Evolutionary conservation across 192 early-diverging fungal genomes (phyloP), one percentile per base, ranked within the genome.

Genomic region (Podila horticola): DNA sequence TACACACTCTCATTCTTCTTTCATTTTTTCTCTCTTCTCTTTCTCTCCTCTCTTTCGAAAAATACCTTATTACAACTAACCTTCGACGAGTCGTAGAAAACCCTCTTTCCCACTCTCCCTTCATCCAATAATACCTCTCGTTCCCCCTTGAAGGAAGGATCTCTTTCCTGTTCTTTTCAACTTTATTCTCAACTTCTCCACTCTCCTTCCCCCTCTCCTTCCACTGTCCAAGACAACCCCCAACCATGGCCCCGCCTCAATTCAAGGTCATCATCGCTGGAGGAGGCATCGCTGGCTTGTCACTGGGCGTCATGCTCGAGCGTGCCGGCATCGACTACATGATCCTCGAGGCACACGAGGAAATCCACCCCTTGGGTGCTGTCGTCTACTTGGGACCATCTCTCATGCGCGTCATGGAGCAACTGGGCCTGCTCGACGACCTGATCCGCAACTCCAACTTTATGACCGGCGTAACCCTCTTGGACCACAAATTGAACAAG

Each of bases 211-310:
- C 31, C 29, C 50, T 55, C 19, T 36, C 20, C 38, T 38, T 6
- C 36, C 48, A 26, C 38, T 17, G 0, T 20, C 26, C 5, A 36
- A 20, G 12, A 29, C 29, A 60, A 28, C 58, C 20, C 60, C 48
- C 34, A 45, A 62, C 38, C 19, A 72, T 81, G 77, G 71, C 77
- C 1, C 77, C 77, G 1, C 62, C 71, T 11, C 66, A 81, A 9
- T 81, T 81, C 71, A 81, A 73, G 20, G 77, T 81, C 17, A 69
- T 81, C 48, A 81, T 81, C 29, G 77, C 62, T 45, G 77, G 77
- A 2, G 77, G 77, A 11, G 77, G 77, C 13, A 81, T 81, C 24
- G 70, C 62, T 10, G 77, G 77, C 29, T 62, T 81, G 17, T 29
- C 77, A 0, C 41, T 81, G 5, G 77, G 77, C 6, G 77, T 81